Conservation (phyloP, 2,329 filamentous ascomycete species). For the Claviceps quebecensis region DNA sequence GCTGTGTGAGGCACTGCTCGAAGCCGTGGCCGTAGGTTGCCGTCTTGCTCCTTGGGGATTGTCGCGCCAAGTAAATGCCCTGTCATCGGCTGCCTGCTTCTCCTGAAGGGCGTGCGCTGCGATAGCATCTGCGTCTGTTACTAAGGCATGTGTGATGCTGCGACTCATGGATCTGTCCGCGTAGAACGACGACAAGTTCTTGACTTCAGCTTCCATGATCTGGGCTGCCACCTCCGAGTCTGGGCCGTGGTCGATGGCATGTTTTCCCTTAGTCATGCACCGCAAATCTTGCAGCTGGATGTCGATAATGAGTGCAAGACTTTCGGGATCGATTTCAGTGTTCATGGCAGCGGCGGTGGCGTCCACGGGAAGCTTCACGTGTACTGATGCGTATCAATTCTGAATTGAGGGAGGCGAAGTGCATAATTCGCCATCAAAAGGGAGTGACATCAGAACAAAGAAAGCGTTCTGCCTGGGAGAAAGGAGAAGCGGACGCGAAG, state of each 20-base stretch:
- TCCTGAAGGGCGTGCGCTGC: not conserved
- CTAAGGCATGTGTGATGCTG: constrained; percentile 9
- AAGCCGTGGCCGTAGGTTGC: not conserved
- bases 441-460: too few species aligned
- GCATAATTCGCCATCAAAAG: too few species aligned
- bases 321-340: constrained; percentile 4
- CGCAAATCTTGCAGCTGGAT: constrained; percentile 9
- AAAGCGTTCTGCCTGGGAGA: too few species aligned
- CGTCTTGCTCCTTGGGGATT: too few species aligned
- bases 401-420: too few species aligned
- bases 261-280: constrained; percentile 8
- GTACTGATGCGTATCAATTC: too few species aligned
- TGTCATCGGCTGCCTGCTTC: not conserved
- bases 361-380: not conserved
- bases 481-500: too few species aligned
- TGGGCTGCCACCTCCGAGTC: constrained; percentile 7
- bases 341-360: not conserved
- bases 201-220: constrained; percentile 8
- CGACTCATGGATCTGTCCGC: constrained; percentile 7
- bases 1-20: not conserved
- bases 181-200: not conserved
- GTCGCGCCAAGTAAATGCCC: not conserved
- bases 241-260: not conserved
- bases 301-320: constrained; percentile 8
- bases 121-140: constrained; percentile 7